Evolutionary conservation across 1,139 yeast genomes (phyloP).

Genomic region (Saccharomyces hybrid): DNA sequence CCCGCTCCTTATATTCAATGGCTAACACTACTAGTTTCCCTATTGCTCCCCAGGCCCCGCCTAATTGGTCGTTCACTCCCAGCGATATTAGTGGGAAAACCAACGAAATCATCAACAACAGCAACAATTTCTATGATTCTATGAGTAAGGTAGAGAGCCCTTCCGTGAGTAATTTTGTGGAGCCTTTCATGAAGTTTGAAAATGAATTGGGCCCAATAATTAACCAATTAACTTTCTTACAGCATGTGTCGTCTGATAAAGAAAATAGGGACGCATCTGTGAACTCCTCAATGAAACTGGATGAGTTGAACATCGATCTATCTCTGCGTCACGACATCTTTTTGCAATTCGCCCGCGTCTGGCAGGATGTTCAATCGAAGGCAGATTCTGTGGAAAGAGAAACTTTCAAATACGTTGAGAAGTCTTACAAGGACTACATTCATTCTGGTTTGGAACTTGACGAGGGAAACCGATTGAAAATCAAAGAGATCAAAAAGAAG

Average conservation of each 20-base stretch:
- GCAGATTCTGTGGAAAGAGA: constrained; percentile 43
- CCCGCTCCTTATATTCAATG: not conserved
- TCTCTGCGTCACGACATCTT: constrained; percentile 62
- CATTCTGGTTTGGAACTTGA: constrained; percentile 64
- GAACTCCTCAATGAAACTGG: constrained; percentile 50
- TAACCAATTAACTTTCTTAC: constrained; percentile 54
- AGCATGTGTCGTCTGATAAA: constrained; percentile 57
- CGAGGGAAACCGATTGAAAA: constrained; percentile 39
- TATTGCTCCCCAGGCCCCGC: constrained; percentile 37
- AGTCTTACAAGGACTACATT: constrained; percentile 46
- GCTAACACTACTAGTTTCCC: not conserved
- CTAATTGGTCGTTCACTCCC: constrained; percentile 56
- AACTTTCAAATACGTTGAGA: constrained; percentile 48
- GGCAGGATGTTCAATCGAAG: constrained; percentile 30
- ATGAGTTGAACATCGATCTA: constrained; percentile 54
- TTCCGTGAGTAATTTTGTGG: constrained; percentile 49
- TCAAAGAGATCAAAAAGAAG: constrained; percentile 51
- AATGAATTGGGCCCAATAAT: constrained; percentile 41
- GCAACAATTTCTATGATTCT: constrained; percentile 43
- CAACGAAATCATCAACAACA: constrained; percentile 39
- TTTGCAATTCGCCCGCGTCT: constrained; percentile 47
- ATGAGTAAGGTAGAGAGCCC: constrained; percentile 46
- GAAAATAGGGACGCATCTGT: constrained; percentile 63
- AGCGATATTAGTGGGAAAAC: constrained; percentile 41
- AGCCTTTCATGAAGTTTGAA: constrained; percentile 44